Base-by-base conservation (phyloP, 192 early-diverging fungal species). In the Jimgerdemannia flammicorona region DNA sequence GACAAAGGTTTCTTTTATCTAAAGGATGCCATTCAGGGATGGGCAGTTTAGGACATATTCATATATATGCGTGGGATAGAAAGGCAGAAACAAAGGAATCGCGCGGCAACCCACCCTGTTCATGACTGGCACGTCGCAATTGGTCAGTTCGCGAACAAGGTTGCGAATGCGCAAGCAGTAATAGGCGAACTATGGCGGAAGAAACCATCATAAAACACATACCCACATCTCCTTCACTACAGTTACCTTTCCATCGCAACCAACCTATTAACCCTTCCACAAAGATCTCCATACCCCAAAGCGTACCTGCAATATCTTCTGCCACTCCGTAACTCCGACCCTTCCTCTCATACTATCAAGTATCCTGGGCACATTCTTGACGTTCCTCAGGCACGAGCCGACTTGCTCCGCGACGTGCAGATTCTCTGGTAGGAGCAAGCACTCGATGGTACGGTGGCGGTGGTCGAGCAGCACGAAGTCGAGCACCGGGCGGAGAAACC, bases 401-500 rank as follows among this genome's bases (percentile, higher is more conserved):
- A 92, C 77, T 6, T 88, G 79, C 11, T 81, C 82, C 3, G 80
- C 80, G 6, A 79, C 70, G 3, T 78, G 44, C 42, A 79, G 71
- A 64, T 89, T 87, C 43, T 84, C 84, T 3, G 83, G 73, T 39
- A 73, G 41, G 3, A 79, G 40, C 67, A 94, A 90, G 65, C 82
- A 88, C 11, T 71, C 82, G 0, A 95, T 84, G 3, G 90, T 76
- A 10, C 77, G 77, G 65, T 92, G 92, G 10, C 94, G 84, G 3
- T 80, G 66, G 4, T 77, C 9, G 8, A 95, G 78, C 7, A 84
- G 64, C 3, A 69, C 41, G 14, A 87, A 59, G 43, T 91, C 85
- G 49, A 85, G 66, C 3, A 77, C 84, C 3, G 94, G 94, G 20
- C 87, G 77, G 9, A 90, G 77, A 11, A 95, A 84, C 93, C 94